These are phyloP conservation scores for Suillus hirtellus DNA, from an alignment of 768 basidiomycete genomes.

Conservation along the genomic window DNA sequence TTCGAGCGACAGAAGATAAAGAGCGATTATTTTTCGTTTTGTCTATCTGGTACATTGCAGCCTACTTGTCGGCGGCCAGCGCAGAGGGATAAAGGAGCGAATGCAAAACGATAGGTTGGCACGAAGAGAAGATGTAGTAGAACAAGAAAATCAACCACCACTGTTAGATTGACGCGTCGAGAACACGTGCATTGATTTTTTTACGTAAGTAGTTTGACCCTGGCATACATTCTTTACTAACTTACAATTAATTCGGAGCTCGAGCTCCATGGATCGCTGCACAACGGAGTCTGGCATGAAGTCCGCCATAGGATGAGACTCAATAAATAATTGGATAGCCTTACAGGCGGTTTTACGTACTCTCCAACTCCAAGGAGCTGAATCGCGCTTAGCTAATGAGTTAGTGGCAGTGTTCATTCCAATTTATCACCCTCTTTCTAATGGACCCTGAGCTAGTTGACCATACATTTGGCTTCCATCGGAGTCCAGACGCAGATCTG, in stretches of 20 bases:
- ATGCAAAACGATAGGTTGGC: slow-evolving; percentile 15
- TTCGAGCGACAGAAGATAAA: slow-evolving; percentile 11
- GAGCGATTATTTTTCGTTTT: slow-evolving; percentile 14
- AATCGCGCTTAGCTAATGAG: background rate
- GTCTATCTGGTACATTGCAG: slow-evolving; percentile 19
- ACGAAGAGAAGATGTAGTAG: slow-evolving; percentile 4
- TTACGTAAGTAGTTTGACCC: slow-evolving; percentile 1
- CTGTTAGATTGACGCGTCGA: slow-evolving; percentile 20
- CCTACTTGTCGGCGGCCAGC: slow-evolving; percentile 27
- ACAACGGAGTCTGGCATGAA: no score
- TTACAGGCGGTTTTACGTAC: background rate
- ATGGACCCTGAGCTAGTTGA: slow-evolving; percentile 15
- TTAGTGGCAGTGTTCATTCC: slow-evolving; percentile 1
- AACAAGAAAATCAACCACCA: slow-evolving; percentile 22
- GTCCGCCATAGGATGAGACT: no score
- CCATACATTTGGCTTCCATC: background rate
- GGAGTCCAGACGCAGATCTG: background rate
- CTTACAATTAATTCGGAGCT: no score
- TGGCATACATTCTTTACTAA: no score
- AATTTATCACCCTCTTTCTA: no score
- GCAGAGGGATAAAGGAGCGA: slow-evolving; percentile 25
- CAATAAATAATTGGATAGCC: no score
- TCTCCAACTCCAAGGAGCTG: no score
- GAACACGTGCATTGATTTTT: slow-evolving; percentile 35
- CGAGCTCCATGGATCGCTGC: no score